These are phyloP conservation scores for Flammula alnicola DNA, from an alignment of 1,284 basidiomycete species.

Conservation along the genomic window DNA sequence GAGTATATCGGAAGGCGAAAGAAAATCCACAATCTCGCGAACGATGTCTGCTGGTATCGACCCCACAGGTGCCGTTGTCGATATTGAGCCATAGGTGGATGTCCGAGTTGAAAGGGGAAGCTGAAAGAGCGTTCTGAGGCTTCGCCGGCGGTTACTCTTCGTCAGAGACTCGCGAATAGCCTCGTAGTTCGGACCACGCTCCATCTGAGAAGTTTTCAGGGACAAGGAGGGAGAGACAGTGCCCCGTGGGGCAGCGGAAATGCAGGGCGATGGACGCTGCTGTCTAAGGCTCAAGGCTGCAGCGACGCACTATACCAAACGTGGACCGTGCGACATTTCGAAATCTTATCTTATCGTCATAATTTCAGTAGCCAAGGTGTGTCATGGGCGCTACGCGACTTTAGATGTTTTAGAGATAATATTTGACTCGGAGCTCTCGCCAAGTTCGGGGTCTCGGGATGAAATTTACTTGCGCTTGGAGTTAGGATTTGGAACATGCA, in stretches of 20 bases:
- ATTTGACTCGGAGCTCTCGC: too few relatives aligned
- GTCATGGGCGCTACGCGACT: too few relatives aligned
- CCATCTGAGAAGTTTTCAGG: constrained; percentile 14
- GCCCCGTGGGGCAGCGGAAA: constrained; percentile 14
- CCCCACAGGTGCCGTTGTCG: constrained; percentile 26
- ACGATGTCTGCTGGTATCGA: constrained; percentile 42
- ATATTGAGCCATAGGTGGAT: constrained; percentile 24
- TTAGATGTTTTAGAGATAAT: too few relatives aligned
- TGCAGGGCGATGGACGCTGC: constrained; percentile 12
- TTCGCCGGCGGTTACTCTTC: constrained; percentile 32
- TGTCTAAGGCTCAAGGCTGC: constrained; percentile 27
- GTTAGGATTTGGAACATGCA: too few relatives aligned
- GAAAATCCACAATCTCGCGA: constrained; percentile 39
- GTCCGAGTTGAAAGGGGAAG: constrained; percentile 32
- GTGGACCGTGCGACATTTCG: constrained; percentile 11
- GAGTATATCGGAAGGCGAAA: constrained; percentile 40
- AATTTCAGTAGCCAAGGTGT: too few relatives aligned
- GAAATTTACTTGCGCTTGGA: too few relatives aligned
- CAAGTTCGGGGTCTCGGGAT: too few relatives aligned
- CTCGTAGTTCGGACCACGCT: constrained; percentile 15
- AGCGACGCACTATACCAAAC: constrained; percentile 20
- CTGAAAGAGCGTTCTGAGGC: constrained; percentile 37
- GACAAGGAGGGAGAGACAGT: not conserved
- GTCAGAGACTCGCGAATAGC: constrained; percentile 18
- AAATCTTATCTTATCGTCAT: constrained; percentile 22